Evolutionary conservation across 805 yeast genomes (phyloP).

Genomic region (Wickerhamomyces strasburgensis): DNA sequence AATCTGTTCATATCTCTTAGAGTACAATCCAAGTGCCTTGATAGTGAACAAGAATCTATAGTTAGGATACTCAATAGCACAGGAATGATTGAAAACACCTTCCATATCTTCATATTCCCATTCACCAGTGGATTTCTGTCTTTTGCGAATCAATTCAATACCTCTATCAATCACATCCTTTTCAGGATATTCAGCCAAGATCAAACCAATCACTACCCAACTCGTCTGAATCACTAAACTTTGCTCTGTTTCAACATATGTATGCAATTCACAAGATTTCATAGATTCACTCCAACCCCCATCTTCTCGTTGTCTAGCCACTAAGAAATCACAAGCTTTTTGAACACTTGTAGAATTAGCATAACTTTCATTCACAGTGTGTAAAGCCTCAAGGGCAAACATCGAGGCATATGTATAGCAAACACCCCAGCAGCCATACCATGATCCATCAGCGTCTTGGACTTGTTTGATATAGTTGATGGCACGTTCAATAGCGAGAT

Average conservation of each 20-base stretch:
- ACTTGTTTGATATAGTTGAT: conserved; percentile 60
- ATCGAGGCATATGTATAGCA: conserved; percentile 94
- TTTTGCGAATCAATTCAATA: conserved; percentile 50
- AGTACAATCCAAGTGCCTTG: conserved; percentile 83
- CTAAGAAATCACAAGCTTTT: conserved; percentile 82
- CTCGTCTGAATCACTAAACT: conserved; percentile 86
- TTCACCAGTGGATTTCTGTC: conserved; percentile 75
- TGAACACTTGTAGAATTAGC: conserved; percentile 54
- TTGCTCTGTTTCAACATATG: conserved; percentile 59
- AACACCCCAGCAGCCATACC: conserved; percentile 99
- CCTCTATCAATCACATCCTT: conserved; percentile 57
- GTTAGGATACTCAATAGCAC: conserved; percentile 95
- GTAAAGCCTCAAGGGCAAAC: conserved; percentile 94
- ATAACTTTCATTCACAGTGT: conserved; percentile 62
- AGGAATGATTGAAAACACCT: conserved; percentile 92
- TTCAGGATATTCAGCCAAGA: conserved; percentile 79
- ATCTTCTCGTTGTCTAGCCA: conserved; percentile 68
- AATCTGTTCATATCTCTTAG: conserved; percentile 16
- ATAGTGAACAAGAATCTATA: conserved; percentile 86
- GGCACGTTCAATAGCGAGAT: conserved; percentile 68
- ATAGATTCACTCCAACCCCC: conserved; percentile 99
- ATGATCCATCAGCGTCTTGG: conserved; percentile 81
- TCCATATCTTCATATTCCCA: conserved; percentile 83
- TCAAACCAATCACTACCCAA: conserved; percentile 83
- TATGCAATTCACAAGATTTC: conserved; percentile 78